Evolutionary conservation across 2,329 filamentous ascomycete genomes (phyloP), one percentile per base, ranked within the genome.

Genomic region (Fusarium lateritium): DNA sequence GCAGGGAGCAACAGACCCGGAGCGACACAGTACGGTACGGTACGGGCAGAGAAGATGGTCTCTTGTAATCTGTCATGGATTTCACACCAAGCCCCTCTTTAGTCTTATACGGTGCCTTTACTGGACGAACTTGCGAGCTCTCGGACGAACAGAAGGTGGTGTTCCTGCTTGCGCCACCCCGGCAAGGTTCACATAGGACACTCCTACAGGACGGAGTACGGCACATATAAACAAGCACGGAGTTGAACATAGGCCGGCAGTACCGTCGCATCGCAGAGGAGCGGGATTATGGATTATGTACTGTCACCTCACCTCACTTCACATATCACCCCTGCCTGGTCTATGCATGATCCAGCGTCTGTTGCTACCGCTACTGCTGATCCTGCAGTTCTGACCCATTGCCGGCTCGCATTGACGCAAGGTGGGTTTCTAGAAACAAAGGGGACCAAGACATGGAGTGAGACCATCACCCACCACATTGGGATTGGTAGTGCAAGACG

Each of bases 371-470:
- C 51, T 43, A 49, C 50, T 45, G 47, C 22, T 69, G 55, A 66
- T 54, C 43, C 54, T 52, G 66, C 54, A 53, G 47, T 40, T 56
- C 51, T 33, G 39, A 43, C 58, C 63, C 64, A 38, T 58, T 62
- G 31, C 53, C 49, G 45, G 47, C 60, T 69, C 57, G 42, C 22
- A 43, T 59, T 55, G 56, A 65, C 45, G 58, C 58, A 67, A 36
- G n/a, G 33, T 54, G 62, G 64, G 58, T 66, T 69, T 70, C 67
- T 62, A 69, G 67, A 69, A 73, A 59, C 56, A 56, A 66, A 61
- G 55, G 55, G 57, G 59, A 70, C 58, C 55, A 63, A 73, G 70
- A 73, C 63, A 66, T 38, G 51, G 51, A 52, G 26, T 19, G 56
- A 68, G 69, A 63, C 56, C 53, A 51, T 31, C 54, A 43, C 43